Evolutionary conservation across 768 basidiomycete genomes (phyloP).

Genomic region (Lyophyllum shimeji): DNA sequence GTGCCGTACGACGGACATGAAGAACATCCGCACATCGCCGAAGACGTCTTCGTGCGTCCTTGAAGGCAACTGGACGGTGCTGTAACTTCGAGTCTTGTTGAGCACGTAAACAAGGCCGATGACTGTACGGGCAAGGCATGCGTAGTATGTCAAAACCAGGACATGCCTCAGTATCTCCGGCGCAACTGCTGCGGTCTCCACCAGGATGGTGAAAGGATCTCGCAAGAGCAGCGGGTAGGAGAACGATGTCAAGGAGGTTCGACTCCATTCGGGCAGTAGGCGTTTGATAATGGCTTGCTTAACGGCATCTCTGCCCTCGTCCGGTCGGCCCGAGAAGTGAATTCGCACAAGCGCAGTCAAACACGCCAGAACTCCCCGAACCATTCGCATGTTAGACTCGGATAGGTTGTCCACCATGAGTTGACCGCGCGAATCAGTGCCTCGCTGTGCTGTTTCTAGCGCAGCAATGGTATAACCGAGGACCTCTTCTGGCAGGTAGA

Average conservation of each 20-base stretch:
- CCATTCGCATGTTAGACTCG: slow-evolving; percentile 73
- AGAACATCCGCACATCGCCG: slow-evolving; percentile 84
- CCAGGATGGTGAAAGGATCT: slow-evolving; percentile 86
- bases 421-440: slow-evolving; percentile 45
- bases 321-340: slow-evolving; percentile 67
- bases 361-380: slow-evolving; percentile 73
- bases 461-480: slow-evolving; percentile 84
- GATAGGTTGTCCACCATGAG: slow-evolving; percentile 74
- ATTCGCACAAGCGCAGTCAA: slow-evolving; percentile 64
- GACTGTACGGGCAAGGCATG: slow-evolving; percentile 81
- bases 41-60: slow-evolving; percentile 73
- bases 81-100: slow-evolving; percentile 66
- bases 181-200: slow-evolving; percentile 88
- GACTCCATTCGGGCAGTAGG: slow-evolving; percentile 88
- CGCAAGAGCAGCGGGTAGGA: slow-evolving; percentile 85
- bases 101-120: slow-evolving; percentile 83
- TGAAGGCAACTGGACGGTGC: slow-evolving; percentile 38
- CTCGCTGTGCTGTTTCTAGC: slow-evolving; percentile 81
- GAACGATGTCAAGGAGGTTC: slow-evolving; percentile 78
- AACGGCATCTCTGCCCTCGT: slow-evolving; percentile 76
- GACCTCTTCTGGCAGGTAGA: slow-evolving; percentile 91
- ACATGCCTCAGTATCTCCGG: slow-evolving; percentile 90
- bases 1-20: slow-evolving; percentile 88
- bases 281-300: slow-evolving; percentile 88
- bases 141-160: slow-evolving; percentile 87